A percentile compares a stretch with the other conserved stretches of the same genome.
Evolutionary conservation across 495 filamentous ascomycete genomes (phyloP).

Genomic region (Aspergillus panamensis): DNA sequence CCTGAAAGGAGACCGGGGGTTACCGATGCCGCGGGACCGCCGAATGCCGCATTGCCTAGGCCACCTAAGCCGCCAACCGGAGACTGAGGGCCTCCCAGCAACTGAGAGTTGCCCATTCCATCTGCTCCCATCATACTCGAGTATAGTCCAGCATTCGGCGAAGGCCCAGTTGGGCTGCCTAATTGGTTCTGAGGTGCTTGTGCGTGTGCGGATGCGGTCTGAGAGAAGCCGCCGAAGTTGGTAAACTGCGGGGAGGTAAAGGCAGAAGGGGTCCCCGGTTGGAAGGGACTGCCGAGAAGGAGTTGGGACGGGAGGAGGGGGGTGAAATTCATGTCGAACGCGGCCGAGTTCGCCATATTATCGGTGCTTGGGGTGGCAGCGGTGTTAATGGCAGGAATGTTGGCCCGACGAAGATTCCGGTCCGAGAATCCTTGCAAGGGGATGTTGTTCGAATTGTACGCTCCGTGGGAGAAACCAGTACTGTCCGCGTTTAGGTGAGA

Average conservation of each 20-base stretch:
- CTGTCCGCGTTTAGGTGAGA: constrained; percentile 62
- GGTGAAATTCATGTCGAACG: constrained; percentile 97
- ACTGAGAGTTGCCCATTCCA: constrained; percentile 64
- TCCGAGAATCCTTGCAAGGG: constrained; percentile 69
- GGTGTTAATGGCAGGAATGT: constrained; percentile 94
- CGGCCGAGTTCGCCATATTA: constrained; percentile 83
- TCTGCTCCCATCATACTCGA: constrained; percentile 75
- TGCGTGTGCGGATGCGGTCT: constrained; percentile 58
- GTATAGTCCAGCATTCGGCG: constrained; percentile 68
- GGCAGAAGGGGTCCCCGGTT: constrained; percentile 84
- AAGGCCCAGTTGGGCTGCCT: constrained; percentile 58
- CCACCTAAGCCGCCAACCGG: constrained; percentile 71
- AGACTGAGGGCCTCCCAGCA: constrained; percentile 77
- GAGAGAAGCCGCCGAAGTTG: constrained; percentile 72
- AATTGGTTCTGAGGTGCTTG: constrained; percentile 55
- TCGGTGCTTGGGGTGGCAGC: constrained; percentile 53
- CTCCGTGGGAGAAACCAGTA: constrained; percentile 87
- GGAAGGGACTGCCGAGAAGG: constrained; percentile 92
- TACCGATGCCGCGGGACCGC: constrained; percentile 65
- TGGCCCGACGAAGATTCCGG: constrained; percentile 74
- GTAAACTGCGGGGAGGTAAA: constrained; percentile 91
- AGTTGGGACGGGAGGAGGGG: constrained; percentile 91
- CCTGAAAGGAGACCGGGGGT: constrained; percentile 78
- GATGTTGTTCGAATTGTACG: constrained; percentile 75
- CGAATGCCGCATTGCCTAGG: constrained; percentile 54